Evolutionary conservation across 108 stramenopile species (phyloP).

Genomic region (Fistulifera pelliculosa): DNA sequence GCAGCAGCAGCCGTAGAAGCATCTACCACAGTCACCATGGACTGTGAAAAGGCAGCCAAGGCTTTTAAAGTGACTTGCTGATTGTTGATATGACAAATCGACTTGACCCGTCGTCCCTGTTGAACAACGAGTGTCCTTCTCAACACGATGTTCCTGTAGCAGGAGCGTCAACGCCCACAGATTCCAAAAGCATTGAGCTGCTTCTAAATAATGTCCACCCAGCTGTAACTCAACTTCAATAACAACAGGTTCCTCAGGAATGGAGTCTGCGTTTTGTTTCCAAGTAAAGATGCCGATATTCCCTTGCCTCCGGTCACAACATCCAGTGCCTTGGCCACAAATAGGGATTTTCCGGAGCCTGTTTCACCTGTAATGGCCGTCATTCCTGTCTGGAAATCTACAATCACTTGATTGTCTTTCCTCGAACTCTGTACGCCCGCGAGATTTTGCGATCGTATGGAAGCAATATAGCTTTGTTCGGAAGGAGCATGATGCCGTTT

Average conservation of each 20-base stretch:
- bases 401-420: not conserved
- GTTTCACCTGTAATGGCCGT: constrained; percentile 45
- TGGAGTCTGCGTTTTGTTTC: not conserved
- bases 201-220: constrained; percentile 33
- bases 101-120: constrained; percentile 34
- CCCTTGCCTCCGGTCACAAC: constrained; percentile 55
- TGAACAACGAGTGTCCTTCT: not conserved
- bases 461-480: not conserved
- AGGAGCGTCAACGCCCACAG: constrained; percentile 22
- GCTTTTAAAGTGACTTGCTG: constrained; percentile 43
- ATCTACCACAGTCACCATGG: constrained; percentile 63
- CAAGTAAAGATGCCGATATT: constrained; percentile 19
- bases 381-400: constrained; percentile 1
- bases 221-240: constrained; percentile 29
- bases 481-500: too few species aligned
- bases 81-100: constrained; percentile 54
- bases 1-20: constrained; percentile 54
- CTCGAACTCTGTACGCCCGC: not conserved
- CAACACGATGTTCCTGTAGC: not conserved
- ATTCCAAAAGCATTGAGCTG: constrained; percentile 19
- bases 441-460: not conserved
- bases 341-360: constrained; percentile 56
- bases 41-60: constrained; percentile 35
- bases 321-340: constrained; percentile 56
- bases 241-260: not conserved